Conservation (phyloP, 495 filamentous ascomycete genomes). For the Trichoderma virens region DNA sequence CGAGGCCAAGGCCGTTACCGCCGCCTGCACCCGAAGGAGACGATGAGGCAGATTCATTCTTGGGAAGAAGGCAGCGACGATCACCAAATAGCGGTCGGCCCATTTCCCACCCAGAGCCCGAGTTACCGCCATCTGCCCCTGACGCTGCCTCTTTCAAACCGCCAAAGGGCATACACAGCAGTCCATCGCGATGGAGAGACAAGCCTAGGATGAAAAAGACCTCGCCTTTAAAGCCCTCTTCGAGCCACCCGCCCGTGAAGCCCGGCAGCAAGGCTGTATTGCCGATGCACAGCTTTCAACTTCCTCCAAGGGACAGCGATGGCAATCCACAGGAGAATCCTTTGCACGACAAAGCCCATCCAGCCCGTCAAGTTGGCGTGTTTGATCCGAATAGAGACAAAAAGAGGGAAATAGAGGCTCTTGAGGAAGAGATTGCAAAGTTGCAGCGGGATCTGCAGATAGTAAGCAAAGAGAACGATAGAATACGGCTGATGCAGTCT, state of each 20-base stretch:
- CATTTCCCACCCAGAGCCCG: slow-evolving; percentile 45
- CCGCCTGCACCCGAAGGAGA: slow-evolving; percentile 31
- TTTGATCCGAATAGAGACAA: slow-evolving; percentile 31
- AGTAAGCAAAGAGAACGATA: slow-evolving; percentile 32
- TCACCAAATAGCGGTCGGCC: slow-evolving; percentile 34
- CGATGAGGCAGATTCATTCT: slow-evolving; percentile 31
- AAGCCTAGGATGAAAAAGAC: slow-evolving; percentile 33
- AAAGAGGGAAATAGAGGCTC: slow-evolving; percentile 28
- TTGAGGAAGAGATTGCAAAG: slow-evolving; percentile 29
- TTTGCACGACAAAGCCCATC: not conserved
- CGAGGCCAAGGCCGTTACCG: slow-evolving; percentile 30
- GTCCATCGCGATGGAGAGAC: slow-evolving; percentile 14
- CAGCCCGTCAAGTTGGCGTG: slow-evolving; percentile 27
- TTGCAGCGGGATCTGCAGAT: slow-evolving; percentile 30
- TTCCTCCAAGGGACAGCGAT: not conserved
- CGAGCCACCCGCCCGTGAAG: slow-evolving; percentile 18
- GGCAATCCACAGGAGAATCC: not conserved
- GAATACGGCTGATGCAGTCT: slow-evolving; percentile 24
- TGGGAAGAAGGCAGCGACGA: slow-evolving; percentile 23
- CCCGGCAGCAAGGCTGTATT: not conserved
- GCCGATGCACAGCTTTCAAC: not conserved
- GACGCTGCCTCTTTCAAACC: slow-evolving; percentile 44
- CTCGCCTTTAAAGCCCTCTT: slow-evolving; percentile 39
- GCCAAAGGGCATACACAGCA: slow-evolving; percentile 44
- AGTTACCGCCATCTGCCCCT: slow-evolving; percentile 54